Conservation (phyloP, 441 rosid genomes). For the Geranium incanum region DNA sequence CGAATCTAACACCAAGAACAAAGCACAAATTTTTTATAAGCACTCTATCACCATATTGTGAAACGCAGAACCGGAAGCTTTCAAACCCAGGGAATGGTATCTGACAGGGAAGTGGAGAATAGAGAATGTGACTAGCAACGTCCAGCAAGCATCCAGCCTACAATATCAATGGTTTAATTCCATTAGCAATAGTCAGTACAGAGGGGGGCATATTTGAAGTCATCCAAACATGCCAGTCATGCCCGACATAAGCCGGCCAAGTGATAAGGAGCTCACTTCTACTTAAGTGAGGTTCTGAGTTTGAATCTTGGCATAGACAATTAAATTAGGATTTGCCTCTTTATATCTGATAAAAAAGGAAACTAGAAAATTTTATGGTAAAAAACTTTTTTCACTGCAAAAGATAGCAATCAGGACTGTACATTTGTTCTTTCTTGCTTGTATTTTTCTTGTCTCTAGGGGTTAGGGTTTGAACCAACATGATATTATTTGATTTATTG, state of each 20-base stretch:
- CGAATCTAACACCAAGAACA: constrained; percentile 78
- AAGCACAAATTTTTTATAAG: constrained; percentile 74
- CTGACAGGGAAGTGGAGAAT: constrained; percentile 82
- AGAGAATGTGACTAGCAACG: constrained; percentile 73
- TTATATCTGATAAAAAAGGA: neutral
- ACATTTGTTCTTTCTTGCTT: no score
- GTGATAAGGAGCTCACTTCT: no score
- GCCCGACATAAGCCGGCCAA: no score
- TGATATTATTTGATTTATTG: no score
- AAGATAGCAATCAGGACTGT: no score
- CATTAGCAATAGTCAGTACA: constrained; percentile 23
- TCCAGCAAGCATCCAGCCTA: constrained; percentile 81
- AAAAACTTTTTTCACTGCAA: no score
- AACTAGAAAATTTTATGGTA: no score
- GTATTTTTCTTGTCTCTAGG: no score
- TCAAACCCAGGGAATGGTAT: constrained; percentile 82
- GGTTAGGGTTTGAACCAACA: no score
- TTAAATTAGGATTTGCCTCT: neutral
- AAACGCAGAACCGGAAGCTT: constrained; percentile 68
- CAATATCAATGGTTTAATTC: constrained; percentile 31
- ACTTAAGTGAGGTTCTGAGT: no score
- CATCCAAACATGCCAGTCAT: neutral
- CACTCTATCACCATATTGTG: constrained; percentile 66
- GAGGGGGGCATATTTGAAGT: constrained; percentile 6
- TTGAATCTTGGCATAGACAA: no score